A percentile compares a stretch with the other conserved stretches of the same genome.
These are phyloP conservation scores for Fusarium tuaranense DNA, from an alignment of 2,329 filamentous ascomycete genomes.

Conservation along the genomic window DNA sequence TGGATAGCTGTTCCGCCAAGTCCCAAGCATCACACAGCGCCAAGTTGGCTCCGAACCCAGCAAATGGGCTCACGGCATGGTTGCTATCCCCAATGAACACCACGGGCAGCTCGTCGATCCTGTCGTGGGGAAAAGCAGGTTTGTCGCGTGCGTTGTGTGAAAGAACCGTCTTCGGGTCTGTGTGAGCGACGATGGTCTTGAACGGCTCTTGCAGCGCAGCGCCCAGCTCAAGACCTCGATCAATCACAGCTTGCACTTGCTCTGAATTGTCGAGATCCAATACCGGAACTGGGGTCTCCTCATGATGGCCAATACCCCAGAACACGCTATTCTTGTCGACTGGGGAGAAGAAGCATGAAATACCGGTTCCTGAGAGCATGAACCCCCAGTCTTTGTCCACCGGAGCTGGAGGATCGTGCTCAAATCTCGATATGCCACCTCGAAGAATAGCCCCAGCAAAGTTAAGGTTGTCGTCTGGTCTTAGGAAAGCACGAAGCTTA, in stretches of 20 bases:
- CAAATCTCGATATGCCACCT: constrained; percentile 53
- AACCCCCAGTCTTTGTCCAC: constrained; percentile 55
- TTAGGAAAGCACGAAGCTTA: constrained; percentile 52
- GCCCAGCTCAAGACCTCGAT: constrained; percentile 49
- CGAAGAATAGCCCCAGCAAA: constrained; percentile 55
- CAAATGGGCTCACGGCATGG: constrained; percentile 62
- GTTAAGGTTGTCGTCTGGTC: constrained; percentile 53
- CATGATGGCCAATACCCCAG: constrained; percentile 56
- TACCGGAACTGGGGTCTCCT: constrained; percentile 27
- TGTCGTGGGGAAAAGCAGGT: constrained; percentile 54
- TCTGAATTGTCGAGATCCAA: constrained; percentile 29
- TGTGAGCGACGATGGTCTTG: constrained; percentile 52
- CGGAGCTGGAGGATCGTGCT: constrained; percentile 47
- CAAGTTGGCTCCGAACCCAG: constrained; percentile 61
- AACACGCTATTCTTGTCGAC: constrained; percentile 54
- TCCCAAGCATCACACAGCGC: constrained; percentile 61
- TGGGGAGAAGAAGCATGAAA: constrained; percentile 58
- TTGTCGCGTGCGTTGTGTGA: constrained; percentile 59
- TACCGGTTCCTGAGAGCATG: constrained; percentile 52
- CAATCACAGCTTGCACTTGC: constrained; percentile 46
- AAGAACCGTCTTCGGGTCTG: constrained; percentile 52
- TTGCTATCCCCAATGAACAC: constrained; percentile 64
- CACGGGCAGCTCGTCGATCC: constrained; percentile 40
- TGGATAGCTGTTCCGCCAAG: constrained; percentile 55
- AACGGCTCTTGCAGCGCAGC: constrained; percentile 54